Evolutionary conservation across 371 early-diverging fungal species (phyloP).

Genomic region (Circinella minor): DNA sequence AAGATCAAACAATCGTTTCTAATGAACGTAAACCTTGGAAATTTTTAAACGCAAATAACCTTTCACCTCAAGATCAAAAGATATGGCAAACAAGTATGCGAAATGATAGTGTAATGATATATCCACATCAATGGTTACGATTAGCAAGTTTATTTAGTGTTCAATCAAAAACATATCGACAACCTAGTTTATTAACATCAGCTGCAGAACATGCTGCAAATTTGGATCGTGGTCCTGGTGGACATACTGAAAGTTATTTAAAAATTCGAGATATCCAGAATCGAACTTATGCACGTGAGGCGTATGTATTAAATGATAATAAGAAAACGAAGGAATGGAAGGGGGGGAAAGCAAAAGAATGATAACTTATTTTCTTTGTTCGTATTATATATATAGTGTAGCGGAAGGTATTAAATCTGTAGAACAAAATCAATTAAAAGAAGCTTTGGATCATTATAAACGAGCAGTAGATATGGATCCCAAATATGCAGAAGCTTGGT

Average conservation of each 20-base stretch:
- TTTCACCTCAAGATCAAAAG: constrained; percentile 29
- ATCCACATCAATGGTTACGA: constrained; percentile 53
- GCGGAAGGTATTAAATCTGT: constrained; percentile 42
- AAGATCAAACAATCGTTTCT: neutral
- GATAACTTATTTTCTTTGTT: neutral
- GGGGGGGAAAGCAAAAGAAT: too few species aligned
- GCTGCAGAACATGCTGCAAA: constrained; percentile 15
- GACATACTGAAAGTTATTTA: constrained; percentile 37
- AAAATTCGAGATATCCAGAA: constrained; percentile 50
- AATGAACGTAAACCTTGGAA: constrained; percentile 5
- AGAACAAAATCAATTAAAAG: constrained; percentile 31
- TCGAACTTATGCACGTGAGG: constrained; percentile 48
- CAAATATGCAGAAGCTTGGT: constrained; percentile 55
- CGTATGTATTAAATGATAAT: constrained; percentile 32
- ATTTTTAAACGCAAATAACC: constrained; percentile 23
- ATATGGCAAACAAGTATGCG: constrained; percentile 41
- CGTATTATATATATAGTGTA: constrained; percentile 30
- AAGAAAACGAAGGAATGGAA: too few species aligned
- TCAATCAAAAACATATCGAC: constrained; percentile 37
- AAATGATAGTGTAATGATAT: constrained; percentile 38
- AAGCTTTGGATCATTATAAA: constrained; percentile 49
- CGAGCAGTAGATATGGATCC: constrained; percentile 57
- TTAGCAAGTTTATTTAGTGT: constrained; percentile 47
- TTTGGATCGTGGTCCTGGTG: constrained; percentile 11
- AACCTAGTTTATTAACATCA: constrained; percentile 27